Evolutionary conservation across 805 yeast species (phyloP), one percentile per base, ranked within the genome.

Genomic region (Candida broadrunensis): DNA sequence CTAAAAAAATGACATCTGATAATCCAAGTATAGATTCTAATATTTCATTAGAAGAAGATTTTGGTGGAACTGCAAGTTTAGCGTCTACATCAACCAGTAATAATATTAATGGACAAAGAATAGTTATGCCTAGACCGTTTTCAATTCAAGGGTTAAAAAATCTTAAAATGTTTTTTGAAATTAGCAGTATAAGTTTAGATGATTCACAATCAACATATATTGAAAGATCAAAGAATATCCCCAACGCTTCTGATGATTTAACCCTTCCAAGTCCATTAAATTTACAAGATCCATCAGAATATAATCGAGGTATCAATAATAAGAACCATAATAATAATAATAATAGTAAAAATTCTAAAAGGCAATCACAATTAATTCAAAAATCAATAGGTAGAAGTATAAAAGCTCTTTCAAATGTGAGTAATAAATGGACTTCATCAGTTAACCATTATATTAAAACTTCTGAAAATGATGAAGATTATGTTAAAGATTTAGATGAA

Each of bases 401-500:
- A 17, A 63, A 63, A 35, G 59, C 61, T 0, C 48, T 69, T 11
- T 53, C 69, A 1, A 54, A 50, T 20, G 60, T 61, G 24, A 50
- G 60, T 5, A 58, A 51, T 20, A 53, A 63, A 78, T 81, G 86
- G 84, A 61, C 69, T 9, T 77, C 86, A 0, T 66, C 70, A 21
- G 82, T 87, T 0, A 69, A 69, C 23, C 96, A 88, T 60, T 88
- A 75, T 56, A 70, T 69, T 20, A 72, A 68, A 21, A 50, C 49
- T 3, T 53, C 56, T 16, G 52, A 51, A 13, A 76, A 73, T 24
- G 85, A 81, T 49, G 68, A 70, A 2, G 73, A 65, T 45, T 78
- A 64, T 48, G 73, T 81, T 6, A 70, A 60, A 1, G 67, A 73
- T 19, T 58, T 54, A 1, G 64, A 66, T 2, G 77, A 72, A 15